Evolutionary conservation across 768 basidiomycete genomes (phyloP), one percentile per base, ranked within the genome.

Genomic region (Suillus luteus): DNA sequence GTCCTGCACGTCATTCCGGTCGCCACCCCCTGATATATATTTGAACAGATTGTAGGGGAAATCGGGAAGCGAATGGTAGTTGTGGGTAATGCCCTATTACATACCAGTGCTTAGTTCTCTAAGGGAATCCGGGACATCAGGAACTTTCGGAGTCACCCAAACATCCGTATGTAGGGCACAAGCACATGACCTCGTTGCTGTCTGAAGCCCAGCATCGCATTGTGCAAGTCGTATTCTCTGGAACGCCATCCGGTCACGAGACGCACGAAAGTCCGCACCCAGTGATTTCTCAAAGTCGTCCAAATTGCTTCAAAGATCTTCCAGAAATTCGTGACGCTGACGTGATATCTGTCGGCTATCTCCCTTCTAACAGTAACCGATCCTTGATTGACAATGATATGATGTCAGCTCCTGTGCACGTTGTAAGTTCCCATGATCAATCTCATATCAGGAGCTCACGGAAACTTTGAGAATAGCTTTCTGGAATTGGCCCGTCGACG

Each of bases 31-130:
- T 59, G 61, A 43, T 67, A 3, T n/a, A 27, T 12, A 31, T 24
- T 2, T 41, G 2, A 33, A 54, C 57, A 84, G 78, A 81, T 84
- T 55, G 80, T 82, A 24, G 84, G 83, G 24, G 80, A 83, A 51
- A 71, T 83, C 6, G 84, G 83, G 12, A 84, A 80, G 68, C 73
- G 78, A 27, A 70, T 85, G 43, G 74, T 81, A 49, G 79, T 83
- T 67, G 78, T 73, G 64, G 62, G 74, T 63, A 43, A 19, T 15
- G 27, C 57, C 17, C 40, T 58, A 19, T 41, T 58, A 41, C 38
- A 31, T 31, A 12, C 24, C 41, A 58, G 24, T 27, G 40, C 24
- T 58, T 24, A 41, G 19, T 19, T 17, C 40, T 41, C 57, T 58
- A 58, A 58, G 24, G 19, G 57, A 24, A 19, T 15, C 57, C 6